These are phyloP conservation scores for Fusarium papillatum DNA, from an alignment of 2,329 filamentous ascomycete species.

Conservation along the genomic window DNA sequence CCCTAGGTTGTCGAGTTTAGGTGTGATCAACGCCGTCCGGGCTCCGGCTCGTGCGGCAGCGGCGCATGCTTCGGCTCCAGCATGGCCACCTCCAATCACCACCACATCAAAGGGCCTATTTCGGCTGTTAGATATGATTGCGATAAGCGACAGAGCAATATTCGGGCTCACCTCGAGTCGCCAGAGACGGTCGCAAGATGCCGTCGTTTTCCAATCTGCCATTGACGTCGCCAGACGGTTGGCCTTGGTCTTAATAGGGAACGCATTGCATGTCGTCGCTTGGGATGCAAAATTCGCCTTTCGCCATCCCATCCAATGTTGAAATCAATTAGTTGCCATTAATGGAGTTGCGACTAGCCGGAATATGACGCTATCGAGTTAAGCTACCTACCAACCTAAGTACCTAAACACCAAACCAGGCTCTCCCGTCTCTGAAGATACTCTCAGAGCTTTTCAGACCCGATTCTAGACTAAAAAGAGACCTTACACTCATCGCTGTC, in stretches of 20 bases:
- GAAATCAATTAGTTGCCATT: constrained; percentile 16
- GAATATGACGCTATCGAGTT: constrained; percentile 27
- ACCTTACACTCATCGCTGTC: constrained; percentile 15
- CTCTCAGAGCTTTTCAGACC: not conserved
- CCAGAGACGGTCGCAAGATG: constrained; percentile 49
- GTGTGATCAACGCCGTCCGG: constrained; percentile 90
- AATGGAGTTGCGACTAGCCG: constrained; percentile 18
- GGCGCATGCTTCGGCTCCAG: constrained; percentile 92
- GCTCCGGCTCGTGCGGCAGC: constrained; percentile 92
- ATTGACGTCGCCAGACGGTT: constrained; percentile 32
- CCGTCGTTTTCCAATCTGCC: constrained; percentile 31
- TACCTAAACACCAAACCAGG: not conserved
- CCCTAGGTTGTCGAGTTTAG: constrained; percentile 88
- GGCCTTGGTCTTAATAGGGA: constrained; percentile 41
- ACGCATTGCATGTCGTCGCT: constrained; percentile 46
- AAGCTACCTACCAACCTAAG: not conserved
- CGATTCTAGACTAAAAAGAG: not conserved
- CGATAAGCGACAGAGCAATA: not conserved
- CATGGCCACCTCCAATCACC: constrained; percentile 96
- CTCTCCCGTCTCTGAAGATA: not conserved
- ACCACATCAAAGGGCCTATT: constrained; percentile 87
- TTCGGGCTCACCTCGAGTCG: constrained; percentile 45
- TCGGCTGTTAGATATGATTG: constrained; percentile 19
- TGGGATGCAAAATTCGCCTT: constrained; percentile 32
- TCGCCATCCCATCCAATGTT: constrained; percentile 10